These are phyloP conservation scores for Macrophomina phaseolina DNA, from an alignment of 2,329 filamentous ascomycete species.

Conservation along the genomic window DNA sequence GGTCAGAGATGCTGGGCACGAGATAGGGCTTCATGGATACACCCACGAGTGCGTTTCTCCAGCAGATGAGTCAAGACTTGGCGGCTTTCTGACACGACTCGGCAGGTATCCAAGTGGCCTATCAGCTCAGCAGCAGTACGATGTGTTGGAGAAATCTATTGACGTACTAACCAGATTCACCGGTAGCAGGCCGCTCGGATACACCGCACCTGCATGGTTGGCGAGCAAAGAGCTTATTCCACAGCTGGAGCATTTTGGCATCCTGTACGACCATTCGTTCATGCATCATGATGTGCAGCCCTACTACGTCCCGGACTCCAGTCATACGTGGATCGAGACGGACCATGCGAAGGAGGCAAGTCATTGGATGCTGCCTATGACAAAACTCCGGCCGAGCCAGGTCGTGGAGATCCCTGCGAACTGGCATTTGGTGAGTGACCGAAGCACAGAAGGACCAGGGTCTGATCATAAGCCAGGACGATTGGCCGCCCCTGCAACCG, in stretches of 20 bases:
- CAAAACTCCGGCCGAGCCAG: slow-evolving; percentile 36
- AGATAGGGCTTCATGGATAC: slow-evolving; percentile 50
- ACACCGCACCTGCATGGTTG: slow-evolving; percentile 53
- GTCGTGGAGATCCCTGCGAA: slow-evolving; percentile 55
- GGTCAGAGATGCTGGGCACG: slow-evolving; percentile 50
- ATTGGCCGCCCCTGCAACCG: slow-evolving; percentile 53
- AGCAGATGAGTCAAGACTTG: slow-evolving; percentile 29
- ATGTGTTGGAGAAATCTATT: slow-evolving; percentile 47
- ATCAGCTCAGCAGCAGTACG: slow-evolving; percentile 40
- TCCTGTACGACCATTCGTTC: slow-evolving; percentile 56
- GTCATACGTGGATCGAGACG: slow-evolving; percentile 38
- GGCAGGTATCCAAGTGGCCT: neutral
- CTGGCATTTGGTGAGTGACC: slow-evolving; percentile 43
- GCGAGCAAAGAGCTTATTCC: slow-evolving; percentile 46
- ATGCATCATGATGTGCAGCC: slow-evolving; percentile 57
- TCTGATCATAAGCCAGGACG: slow-evolving; percentile 39
- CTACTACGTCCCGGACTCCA: slow-evolving; percentile 42
- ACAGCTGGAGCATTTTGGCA: slow-evolving; percentile 49
- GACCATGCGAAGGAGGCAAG: slow-evolving; percentile 40
- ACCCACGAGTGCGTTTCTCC: slow-evolving; percentile 45
- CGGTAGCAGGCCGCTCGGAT: slow-evolving; percentile 50
- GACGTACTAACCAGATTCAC: slow-evolving; percentile 46
- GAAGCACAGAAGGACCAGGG: neutral
- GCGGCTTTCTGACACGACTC: slow-evolving; percentile 3
- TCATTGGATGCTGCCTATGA: slow-evolving; percentile 49